phyloP scores from a whole-genome alignment of 768 basidiomycete genomes.

The Rubroboletus pulcherrimus region DNA sequence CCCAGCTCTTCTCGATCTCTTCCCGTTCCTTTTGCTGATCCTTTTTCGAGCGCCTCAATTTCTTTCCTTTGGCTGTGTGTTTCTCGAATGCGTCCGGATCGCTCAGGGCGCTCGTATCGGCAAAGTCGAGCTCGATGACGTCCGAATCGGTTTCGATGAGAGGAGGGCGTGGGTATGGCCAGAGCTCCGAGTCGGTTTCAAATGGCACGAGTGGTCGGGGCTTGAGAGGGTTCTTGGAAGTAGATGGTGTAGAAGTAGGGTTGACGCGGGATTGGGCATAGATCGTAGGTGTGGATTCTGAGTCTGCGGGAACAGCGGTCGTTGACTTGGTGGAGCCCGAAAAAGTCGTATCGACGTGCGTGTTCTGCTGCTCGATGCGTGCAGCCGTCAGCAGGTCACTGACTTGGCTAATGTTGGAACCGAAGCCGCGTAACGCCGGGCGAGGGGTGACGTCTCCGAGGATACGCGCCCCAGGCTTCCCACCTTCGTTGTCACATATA shows the following conservation, averaged over 20 bases:
- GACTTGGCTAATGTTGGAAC: slow-evolving; percentile 32
- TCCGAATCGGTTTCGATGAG: slow-evolving; percentile 45
- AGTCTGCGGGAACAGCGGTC: not conserved
- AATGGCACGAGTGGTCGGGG: slow-evolving; percentile 55
- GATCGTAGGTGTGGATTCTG: slow-evolving; percentile 12
- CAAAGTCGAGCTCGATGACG: slow-evolving; percentile 73
- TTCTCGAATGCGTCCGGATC: slow-evolving; percentile 56
- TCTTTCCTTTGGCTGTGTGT: slow-evolving; percentile 26
- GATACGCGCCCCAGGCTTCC: slow-evolving; percentile 17
- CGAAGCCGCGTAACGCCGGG: slow-evolving; percentile 37
- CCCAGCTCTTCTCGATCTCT: slow-evolving; percentile 62
- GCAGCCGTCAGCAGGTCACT: slow-evolving; percentile 27
- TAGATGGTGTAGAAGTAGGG: slow-evolving; percentile 5
- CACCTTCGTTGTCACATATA: slow-evolving; percentile 14
- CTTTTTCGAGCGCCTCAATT: slow-evolving; percentile 28
- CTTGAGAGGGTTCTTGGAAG: slow-evolving; percentile 20
- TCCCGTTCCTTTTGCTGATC: slow-evolving; percentile 38
- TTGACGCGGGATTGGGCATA: slow-evolving; percentile 10
- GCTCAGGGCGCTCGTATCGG: slow-evolving; percentile 68
- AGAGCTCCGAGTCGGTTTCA: slow-evolving; percentile 60
- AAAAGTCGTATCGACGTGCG: slow-evolving; percentile 1
- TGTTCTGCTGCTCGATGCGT: slow-evolving; percentile 17
- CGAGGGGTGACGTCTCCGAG: slow-evolving; percentile 62
- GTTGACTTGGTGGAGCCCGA: not conserved
- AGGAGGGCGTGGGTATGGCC: slow-evolving; percentile 60